Percentiles rank a stretch among this genome's conserved stretches.
Conservation (phyloP, 179 eudicot species). For the Silene noctiflora region DNA sequence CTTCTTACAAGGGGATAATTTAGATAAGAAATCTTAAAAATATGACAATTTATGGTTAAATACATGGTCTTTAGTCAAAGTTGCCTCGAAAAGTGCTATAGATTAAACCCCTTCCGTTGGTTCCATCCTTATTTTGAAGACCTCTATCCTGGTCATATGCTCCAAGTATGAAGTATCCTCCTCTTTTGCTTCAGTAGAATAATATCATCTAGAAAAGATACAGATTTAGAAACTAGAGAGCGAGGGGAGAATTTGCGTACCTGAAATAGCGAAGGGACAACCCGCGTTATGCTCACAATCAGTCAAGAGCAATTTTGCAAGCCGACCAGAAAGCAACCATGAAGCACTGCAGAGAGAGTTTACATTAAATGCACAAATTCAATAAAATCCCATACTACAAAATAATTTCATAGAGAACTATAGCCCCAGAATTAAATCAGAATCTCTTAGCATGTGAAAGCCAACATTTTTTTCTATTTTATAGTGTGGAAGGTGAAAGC, state of each 20-base stretch:
- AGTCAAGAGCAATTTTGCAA: constrained; percentile 75
- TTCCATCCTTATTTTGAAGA: not conserved
- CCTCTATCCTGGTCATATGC: not conserved
- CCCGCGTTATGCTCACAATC: constrained; percentile 75
- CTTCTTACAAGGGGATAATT: not conserved
- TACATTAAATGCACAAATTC: not conserved
- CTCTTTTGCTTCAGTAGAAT: constrained; percentile 8
- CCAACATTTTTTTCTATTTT: not conserved
- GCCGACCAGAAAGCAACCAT: constrained; percentile 84
- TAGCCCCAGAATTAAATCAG: not conserved
- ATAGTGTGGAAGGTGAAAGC: not conserved
- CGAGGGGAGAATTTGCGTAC: constrained; percentile 30
- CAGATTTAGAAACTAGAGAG: not conserved
- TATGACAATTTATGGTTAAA: not conserved
- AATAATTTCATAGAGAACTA: not conserved
- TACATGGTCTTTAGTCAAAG: not conserved
- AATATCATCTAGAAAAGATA: not conserved
- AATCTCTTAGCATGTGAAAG: not conserved
- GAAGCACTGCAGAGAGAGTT: constrained; percentile 50
- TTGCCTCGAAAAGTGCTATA: not conserved
- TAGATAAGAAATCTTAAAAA: not conserved
- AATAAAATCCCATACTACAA: not conserved
- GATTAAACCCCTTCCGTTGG: not conserved
- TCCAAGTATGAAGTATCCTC: not conserved
- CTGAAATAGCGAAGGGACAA: constrained; percentile 83